These are phyloP conservation scores for Blastocladiella emersonii DNA, from an alignment of 371 early-diverging fungal genomes.

Conservation along the genomic window DNA sequence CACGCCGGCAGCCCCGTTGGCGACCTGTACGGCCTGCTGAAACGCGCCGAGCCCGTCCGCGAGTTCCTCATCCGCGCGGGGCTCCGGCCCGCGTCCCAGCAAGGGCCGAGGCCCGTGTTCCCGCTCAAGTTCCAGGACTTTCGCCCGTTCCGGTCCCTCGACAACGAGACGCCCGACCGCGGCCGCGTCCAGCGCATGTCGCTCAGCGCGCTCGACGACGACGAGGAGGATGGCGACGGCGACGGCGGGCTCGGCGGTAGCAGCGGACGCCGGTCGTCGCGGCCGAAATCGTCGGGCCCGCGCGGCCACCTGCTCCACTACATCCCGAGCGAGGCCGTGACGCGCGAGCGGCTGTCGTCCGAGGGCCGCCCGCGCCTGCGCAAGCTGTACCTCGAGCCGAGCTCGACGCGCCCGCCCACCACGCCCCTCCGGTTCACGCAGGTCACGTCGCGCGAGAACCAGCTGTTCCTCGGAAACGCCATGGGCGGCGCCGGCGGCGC, in stretches of 20 bases:
- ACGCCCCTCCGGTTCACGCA: not conserved
- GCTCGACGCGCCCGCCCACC: not conserved
- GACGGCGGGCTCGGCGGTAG: not conserved
- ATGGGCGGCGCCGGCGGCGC: too few relatives aligned
- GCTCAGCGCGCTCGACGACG: not conserved
- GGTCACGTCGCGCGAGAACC: not conserved
- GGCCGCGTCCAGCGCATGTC: not conserved
- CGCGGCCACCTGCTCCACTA: not conserved
- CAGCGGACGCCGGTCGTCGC: not conserved
- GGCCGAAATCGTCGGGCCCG: not conserved
- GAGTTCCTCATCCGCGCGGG: slow-evolving; percentile 1
- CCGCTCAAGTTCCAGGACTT: not conserved
- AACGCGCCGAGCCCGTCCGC: not conserved
- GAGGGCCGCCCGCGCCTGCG: not conserved
- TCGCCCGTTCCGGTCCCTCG: slow-evolving; percentile 1
- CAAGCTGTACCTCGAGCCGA: not conserved
- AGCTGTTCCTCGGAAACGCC: not conserved
- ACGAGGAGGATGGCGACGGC: not conserved
- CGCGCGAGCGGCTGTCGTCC: not conserved
- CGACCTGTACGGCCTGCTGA: not conserved
- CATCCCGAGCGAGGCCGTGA: slow-evolving; percentile 4
- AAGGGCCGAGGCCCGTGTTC: not conserved
- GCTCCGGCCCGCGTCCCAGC: not conserved
- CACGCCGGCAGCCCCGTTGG: not conserved
- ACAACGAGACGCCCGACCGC: not conserved